A percentile compares a stretch with the other conserved stretches of the same genome.
phyloP scores from a whole-genome alignment of 345 rosid genomes.

The Carallia brachiata region DNA sequence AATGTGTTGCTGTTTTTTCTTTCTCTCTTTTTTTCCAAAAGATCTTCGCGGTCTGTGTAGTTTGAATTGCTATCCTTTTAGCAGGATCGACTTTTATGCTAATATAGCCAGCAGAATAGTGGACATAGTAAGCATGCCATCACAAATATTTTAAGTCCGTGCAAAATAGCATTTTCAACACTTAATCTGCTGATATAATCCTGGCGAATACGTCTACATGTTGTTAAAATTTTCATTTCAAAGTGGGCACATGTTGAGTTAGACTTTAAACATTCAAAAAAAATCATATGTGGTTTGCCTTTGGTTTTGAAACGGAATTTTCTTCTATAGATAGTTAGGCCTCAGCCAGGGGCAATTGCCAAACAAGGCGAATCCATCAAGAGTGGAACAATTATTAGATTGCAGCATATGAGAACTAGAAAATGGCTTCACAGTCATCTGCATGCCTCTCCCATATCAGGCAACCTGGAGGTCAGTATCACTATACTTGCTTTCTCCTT shows the following conservation, averaged over 20 bases:
- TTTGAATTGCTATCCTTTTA: too few species aligned
- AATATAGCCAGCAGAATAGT: background rate
- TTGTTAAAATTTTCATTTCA: background rate
- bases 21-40: background rate
- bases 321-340: conserved; percentile 65
- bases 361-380: conserved; percentile 80
- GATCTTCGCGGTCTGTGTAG: too few species aligned
- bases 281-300: background rate
- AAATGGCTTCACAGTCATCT: conserved; percentile 97
- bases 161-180: background rate
- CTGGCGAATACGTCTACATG: background rate
- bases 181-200: background rate
- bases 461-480: conserved; percentile 82
- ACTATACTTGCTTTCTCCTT: background rate
- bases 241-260: background rate
- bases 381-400: conserved; percentile 65
- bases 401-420: conserved; percentile 93
- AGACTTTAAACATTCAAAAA: background rate
- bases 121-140: background rate
- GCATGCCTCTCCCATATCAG: conserved; percentile 92
- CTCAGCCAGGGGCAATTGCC: conserved; percentile 47
- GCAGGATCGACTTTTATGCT: background rate
- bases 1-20: background rate
- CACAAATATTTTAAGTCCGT: background rate
- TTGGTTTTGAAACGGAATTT: background rate